phyloP scores from a whole-genome alignment of 495 filamentous ascomycete species.

The Opeltia flavorubescens region DNA sequence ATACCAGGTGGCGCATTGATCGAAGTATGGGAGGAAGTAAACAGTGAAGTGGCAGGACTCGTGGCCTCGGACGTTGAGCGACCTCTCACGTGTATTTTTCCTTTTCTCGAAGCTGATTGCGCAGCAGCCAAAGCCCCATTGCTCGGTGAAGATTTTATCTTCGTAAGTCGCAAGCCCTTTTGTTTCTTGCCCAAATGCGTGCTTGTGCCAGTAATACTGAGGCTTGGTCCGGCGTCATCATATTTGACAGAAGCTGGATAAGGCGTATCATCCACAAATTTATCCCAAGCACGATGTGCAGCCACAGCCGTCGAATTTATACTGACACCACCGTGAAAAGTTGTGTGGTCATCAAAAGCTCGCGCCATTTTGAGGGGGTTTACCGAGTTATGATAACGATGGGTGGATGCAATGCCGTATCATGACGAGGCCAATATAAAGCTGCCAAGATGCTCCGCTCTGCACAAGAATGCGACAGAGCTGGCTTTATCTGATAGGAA shows the following conservation, averaged over 20 bases:
- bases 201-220: neutral
- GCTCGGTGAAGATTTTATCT: constrained; percentile 16
- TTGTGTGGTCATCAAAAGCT: neutral
- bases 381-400: no score
- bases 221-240: neutral
- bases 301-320: neutral
- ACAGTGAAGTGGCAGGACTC: constrained; percentile 10
- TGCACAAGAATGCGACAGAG: neutral
- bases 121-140: constrained; percentile 11
- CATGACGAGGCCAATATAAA: neutral
- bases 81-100: constrained; percentile 5
- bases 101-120: constrained; percentile 5
- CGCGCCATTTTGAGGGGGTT: neutral
- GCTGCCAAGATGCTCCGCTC: neutral
- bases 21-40: constrained; percentile 5
- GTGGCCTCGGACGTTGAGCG: constrained; percentile 3
- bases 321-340: neutral
- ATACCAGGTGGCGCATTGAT: neutral
- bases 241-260: neutral
- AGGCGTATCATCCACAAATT: neutral
- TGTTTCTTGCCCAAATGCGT: neutral
- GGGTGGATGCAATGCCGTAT: neutral
- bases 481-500: neutral
- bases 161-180: constrained; percentile 4
- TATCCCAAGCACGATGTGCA: neutral